Evolutionary conservation across 371 early-diverging fungal genomes (phyloP), one percentile per base, ranked within the genome.

Genomic region (Mortierella polycephala): DNA sequence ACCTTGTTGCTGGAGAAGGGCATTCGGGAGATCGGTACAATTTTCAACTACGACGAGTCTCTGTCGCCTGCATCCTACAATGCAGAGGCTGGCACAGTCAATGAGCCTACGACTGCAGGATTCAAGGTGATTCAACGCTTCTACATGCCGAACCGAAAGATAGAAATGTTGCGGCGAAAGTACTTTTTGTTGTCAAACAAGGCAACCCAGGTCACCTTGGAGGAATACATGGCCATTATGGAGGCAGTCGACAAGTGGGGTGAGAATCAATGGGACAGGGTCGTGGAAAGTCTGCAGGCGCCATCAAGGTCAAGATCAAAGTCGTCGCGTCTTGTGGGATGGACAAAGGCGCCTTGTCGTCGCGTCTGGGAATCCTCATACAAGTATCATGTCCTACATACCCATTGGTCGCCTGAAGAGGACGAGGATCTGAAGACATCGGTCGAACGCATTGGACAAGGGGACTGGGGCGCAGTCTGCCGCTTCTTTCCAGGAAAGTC

Each of bases 401-500:
- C 67, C 59, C 57, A 53, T 30, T 79, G 80, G 80, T 62, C 73
- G 14, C n/a, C 42, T 12, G 41, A 39, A 2, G 80, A 79, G 49
- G 80, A 79, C 47, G 21, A 57, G n/a, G 80, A 79, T 58, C 50
- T 79, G 55, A 46, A 58, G 57, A 44, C 41, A 2, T 23, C 56
- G 11, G 73, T 79, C n/a, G 37, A 55, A 4, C 18, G 49, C 39
- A 16, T 69, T 42, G 80, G 80, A 2, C 46, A 51, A 42, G 40
- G 37, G 9, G 60, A 73, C 42, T 79, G 80, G 80, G 14, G 56
- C 6, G 12, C 59, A 0, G 62, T 69, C 41, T 57, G 69, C 10
- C 69, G 73, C 23, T 79, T 73, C 56, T 79, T 79, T 67, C 80
- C 80, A 42, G 80, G 66, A 45, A 72, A 72, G 37, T 58, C 73